These are phyloP conservation scores for Incumbomyces lentus DNA, from an alignment of 2,329 filamentous ascomycete genomes.

Conservation along the genomic window DNA sequence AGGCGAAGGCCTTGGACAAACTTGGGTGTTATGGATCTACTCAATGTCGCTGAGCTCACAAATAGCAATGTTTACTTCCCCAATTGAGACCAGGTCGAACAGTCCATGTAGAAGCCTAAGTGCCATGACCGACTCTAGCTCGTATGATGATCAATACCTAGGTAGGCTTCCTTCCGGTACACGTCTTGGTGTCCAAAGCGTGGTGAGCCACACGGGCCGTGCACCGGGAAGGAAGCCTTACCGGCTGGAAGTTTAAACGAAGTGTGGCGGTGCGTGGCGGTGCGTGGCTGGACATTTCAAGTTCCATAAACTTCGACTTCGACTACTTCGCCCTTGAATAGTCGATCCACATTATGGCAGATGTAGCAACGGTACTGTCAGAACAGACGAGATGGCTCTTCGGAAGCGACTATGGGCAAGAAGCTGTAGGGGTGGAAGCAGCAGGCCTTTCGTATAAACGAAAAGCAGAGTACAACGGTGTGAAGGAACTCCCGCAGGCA, in stretches of 20 bases:
- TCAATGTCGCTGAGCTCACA: too few species aligned
- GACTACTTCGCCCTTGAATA: background rate
- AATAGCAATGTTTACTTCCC: too few species aligned
- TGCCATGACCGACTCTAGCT: too few species aligned
- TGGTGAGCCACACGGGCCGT: too few species aligned
- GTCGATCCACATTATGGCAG: slow-evolving; percentile 12
- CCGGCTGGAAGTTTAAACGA: background rate
- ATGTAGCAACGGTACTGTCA: slow-evolving; percentile 26
- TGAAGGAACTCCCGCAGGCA: slow-evolving; percentile 64
- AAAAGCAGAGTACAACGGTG: slow-evolving; percentile 61
- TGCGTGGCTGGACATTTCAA: background rate
- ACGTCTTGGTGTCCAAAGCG: too few species aligned
- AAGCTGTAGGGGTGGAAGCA: slow-evolving; percentile 33
- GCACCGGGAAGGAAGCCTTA: too few species aligned
- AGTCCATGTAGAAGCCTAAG: too few species aligned
- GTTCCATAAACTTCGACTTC: background rate
- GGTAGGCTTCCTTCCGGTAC: too few species aligned
- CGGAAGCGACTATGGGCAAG: slow-evolving; percentile 36
- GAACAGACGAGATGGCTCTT: slow-evolving; percentile 40
- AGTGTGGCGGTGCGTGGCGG: background rate
- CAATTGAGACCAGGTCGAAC: too few species aligned
- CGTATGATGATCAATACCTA: background rate
- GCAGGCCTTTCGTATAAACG: slow-evolving; percentile 33
- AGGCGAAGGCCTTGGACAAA: too few species aligned
- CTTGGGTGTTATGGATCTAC: too few species aligned